Evolutionary conservation across 306 rosid species (phyloP).

Genomic region (Gastrolobium bilobum): DNA sequence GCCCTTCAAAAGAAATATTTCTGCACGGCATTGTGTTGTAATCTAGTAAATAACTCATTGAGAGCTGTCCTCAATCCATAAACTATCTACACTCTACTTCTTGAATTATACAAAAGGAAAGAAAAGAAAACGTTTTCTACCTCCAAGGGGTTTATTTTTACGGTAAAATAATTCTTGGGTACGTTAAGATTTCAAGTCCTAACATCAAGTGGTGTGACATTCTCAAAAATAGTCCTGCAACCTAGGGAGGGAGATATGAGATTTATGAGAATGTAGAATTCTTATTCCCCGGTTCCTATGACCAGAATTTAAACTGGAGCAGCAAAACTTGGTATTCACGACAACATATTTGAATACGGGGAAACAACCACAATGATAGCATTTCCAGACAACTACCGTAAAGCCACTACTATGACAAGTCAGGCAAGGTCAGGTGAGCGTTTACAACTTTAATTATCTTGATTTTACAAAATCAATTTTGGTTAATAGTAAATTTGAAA

Average conservation of each 20-base stretch:
- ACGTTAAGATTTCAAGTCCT: neutral
- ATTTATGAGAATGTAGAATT: neutral
- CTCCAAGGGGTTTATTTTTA: neutral
- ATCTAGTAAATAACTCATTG: too few species aligned
- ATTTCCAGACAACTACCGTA: slow-evolving; percentile 7
- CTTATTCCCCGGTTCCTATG: neutral
- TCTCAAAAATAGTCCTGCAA: neutral
- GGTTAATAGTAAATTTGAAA: too few species aligned
- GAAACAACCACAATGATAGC: neutral
- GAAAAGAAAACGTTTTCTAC: neutral
- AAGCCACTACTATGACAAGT: slow-evolving; percentile 9
- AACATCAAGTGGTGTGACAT: neutral
- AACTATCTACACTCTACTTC: too few species aligned
- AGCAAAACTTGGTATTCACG: slow-evolving; percentile 12
- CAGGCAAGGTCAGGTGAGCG: neutral
- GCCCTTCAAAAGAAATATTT: neutral
- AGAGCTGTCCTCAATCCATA: too few species aligned
- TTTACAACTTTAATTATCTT: too few species aligned
- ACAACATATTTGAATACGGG: neutral
- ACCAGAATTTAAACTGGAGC: slow-evolving; percentile 13
- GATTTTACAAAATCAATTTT: too few species aligned
- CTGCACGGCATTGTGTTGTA: too few species aligned
- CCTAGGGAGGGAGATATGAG: neutral
- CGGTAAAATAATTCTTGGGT: neutral
- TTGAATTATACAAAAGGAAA: neutral